Percentiles rank a stretch among this genome's conserved stretches.
Evolutionary conservation across 208 protist species (phyloP).

Genomic region (Porcisia hertigi): DNA sequence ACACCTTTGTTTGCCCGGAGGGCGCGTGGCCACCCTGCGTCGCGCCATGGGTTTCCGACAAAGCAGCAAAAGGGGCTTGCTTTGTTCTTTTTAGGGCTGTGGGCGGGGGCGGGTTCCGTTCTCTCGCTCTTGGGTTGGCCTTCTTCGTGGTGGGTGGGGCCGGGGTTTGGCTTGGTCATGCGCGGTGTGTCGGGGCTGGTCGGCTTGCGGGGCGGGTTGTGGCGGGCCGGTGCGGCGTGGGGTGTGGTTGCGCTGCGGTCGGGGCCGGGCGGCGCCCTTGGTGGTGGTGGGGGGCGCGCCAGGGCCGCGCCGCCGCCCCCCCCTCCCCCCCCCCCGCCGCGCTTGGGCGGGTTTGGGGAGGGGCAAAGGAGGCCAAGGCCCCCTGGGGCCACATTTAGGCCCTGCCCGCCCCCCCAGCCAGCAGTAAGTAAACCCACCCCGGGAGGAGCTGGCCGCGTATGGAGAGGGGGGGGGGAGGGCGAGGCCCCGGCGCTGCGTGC

Average conservation of each 20-base stretch:
- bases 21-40: constrained; percentile 58
- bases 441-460: too few species aligned
- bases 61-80: constrained; percentile 47
- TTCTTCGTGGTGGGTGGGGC: constrained; percentile 39
- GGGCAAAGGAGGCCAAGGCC: neutral
- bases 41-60: constrained; percentile 33
- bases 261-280: too few species aligned
- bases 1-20: constrained; percentile 56
- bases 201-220: constrained; percentile 46
- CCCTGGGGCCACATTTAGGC: too few species aligned
- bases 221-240: neutral
- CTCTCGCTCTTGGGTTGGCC: constrained; percentile 25
- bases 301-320: too few species aligned
- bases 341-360: neutral
- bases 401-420: too few species aligned
- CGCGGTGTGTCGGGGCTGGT: constrained; percentile 47
- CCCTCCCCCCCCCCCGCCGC: neutral
- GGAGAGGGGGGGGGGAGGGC: too few species aligned
- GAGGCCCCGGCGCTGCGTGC: too few species aligned
- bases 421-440: too few species aligned
- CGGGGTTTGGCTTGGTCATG: constrained; percentile 45
- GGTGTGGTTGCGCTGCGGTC: neutral
- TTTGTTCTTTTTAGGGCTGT: constrained; percentile 34
- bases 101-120: constrained; percentile 25
- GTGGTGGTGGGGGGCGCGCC: too few species aligned